Base-by-base conservation (phyloP, 192 early-diverging fungal species). In the Spizellomyces punctatus region DNA sequence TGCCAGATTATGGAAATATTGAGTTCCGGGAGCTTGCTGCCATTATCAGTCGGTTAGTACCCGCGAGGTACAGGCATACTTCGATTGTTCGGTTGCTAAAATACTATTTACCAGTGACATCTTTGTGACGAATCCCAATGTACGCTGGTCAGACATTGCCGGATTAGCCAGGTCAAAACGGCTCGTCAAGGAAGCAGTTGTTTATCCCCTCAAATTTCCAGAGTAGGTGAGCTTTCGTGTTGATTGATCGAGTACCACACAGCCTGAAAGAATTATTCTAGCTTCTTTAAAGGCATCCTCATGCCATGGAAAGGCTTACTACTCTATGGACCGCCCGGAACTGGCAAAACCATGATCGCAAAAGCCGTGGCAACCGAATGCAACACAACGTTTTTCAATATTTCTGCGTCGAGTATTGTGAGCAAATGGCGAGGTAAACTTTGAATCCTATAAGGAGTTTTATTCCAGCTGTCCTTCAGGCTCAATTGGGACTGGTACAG, bases 281-380 rank as follows among this genome's bases (percentile, higher is more conserved):
- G 77, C 19, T 54, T 87, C 44, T 87, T 87, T 49, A 81, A 73
- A 27, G 85, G 83, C 21, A 72, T 86, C 10, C 64, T 86, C 46
- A 66, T 66, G 6, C 86, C 86, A 14, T 88, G 86, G 86, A 84
- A 83, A 66, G 86, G 86, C 4, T 19, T 88, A 4, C 60, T 88
- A 42, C 78, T 88, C 16, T 88, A 80, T 58, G 86, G 86, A 21
- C 84, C 84, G n/a, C 84, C 82, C 8, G 82, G 82, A 55, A 84
- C 82, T 5, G 85, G 79, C 66, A 84, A 86, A 63, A 86, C 84
- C 0, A 82, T 83, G 76, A 66, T 88, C 7, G 86, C 86, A 22
- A 86, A 86, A 63, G 86, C 86, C 6, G 80, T 88, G 0, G 86
- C 86, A 17, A 88, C 86, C 5, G 84, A 86, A 75, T 86, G 84